Percentiles rank a stretch among this genome's conserved stretches.
Conservation (phyloP, 345 rosid genomes). For the Anacardium occidentale region DNA sequence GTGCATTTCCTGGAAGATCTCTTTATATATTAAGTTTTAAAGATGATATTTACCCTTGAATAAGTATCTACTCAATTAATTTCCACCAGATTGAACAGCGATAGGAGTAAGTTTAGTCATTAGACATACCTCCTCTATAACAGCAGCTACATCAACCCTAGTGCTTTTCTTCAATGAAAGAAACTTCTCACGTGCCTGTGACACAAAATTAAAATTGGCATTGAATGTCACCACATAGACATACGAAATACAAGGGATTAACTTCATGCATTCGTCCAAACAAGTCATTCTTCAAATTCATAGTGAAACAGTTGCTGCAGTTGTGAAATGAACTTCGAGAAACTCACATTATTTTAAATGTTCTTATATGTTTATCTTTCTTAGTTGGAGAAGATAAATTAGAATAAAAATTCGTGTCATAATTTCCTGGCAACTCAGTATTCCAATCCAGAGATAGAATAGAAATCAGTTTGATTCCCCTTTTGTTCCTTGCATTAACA, state of each 20-base stretch:
- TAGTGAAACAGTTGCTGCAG: background rate
- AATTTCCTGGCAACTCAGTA: background rate
- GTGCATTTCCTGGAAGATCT: conserved; percentile 61
- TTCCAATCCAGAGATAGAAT: background rate
- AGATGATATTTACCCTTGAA: conserved; percentile 27
- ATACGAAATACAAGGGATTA: conserved; percentile 13
- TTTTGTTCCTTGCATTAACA: background rate
- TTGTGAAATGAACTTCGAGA: conserved; percentile 11
- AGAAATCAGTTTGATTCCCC: background rate
- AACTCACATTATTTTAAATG: background rate
- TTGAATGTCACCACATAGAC: conserved; percentile 14
- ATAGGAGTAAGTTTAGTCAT: conserved; percentile 7
- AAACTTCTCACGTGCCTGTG: conserved; percentile 77
- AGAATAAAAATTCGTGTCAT: background rate
- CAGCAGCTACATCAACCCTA: conserved; percentile 59
- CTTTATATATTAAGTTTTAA: conserved; percentile 49
- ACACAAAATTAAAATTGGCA: conserved; percentile 16
- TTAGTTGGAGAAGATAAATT: background rate
- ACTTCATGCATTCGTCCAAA: background rate
- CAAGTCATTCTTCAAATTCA: conserved; percentile 5
- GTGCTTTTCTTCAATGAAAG: conserved; percentile 78
- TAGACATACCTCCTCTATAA: conserved; percentile 65
- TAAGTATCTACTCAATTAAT: conserved; percentile 20
- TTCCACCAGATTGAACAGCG: conserved; percentile 13
- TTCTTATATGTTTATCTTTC: background rate